Percentiles rank a stretch among this genome's conserved stretches.
phyloP scores from a whole-genome alignment of 768 basidiomycete species.

The Antrodiella citrinella region DNA sequence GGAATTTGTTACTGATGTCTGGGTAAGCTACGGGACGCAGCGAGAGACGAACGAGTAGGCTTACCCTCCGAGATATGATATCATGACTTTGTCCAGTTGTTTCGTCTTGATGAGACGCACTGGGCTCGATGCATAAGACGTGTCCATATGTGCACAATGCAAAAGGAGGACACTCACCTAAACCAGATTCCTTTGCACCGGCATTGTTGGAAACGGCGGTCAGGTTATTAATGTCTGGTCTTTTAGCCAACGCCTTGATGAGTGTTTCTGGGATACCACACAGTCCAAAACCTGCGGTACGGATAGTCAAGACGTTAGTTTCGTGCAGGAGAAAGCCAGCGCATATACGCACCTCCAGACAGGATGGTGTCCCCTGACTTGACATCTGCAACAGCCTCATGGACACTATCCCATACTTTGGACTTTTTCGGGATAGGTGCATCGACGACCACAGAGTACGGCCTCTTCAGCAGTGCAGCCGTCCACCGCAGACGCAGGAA shows the following conservation, averaged over 20 bases:
- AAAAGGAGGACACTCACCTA: slow-evolving; percentile 37
- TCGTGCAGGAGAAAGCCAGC: neutral
- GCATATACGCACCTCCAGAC: slow-evolving; percentile 56
- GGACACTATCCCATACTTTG: slow-evolving; percentile 71
- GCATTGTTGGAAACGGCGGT: slow-evolving; percentile 86
- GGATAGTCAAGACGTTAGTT: too few relatives aligned
- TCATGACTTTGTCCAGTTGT: slow-evolving; percentile 73
- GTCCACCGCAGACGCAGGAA: slow-evolving; percentile 13
- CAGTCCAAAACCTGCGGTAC: slow-evolving; percentile 79
- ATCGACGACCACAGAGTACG: slow-evolving; percentile 18
- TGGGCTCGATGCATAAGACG: neutral
- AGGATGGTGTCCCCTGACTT: slow-evolving; percentile 73
- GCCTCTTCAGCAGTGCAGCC: slow-evolving; percentile 12
- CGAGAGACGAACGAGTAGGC: neutral
- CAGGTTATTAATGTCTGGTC: slow-evolving; percentile 60
- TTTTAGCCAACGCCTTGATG: slow-evolving; percentile 64
- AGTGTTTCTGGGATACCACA: slow-evolving; percentile 89
- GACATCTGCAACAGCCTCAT: slow-evolving; percentile 76
- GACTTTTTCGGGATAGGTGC: slow-evolving; percentile 26
- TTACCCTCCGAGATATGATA: slow-evolving; percentile 82
- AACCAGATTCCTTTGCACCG: slow-evolving; percentile 57
- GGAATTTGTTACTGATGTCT: slow-evolving; percentile 80
- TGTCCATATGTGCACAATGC: neutral
- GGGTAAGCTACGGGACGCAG: too few relatives aligned
- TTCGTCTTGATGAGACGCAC: slow-evolving; percentile 63